Conservation (phyloP, 1,284 basidiomycete genomes). For the Testicularia cyperi region DNA sequence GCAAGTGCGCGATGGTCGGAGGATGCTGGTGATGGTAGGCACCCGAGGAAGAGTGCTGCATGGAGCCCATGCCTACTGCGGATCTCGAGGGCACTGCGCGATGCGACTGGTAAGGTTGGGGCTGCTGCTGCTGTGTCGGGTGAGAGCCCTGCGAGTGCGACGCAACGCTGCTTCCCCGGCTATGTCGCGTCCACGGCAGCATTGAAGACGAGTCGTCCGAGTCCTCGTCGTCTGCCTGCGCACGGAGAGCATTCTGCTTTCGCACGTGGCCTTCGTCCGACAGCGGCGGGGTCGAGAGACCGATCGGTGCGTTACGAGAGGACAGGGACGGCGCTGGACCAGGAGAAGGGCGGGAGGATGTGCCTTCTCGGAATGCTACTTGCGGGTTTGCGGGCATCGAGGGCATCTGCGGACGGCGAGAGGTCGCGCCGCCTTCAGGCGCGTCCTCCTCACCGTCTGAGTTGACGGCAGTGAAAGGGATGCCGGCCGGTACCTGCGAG, state of each 20-base stretch:
- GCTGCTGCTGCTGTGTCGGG: not conserved
- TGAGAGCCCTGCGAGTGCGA: conserved; percentile 7
- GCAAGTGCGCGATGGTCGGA: conserved; percentile 31
- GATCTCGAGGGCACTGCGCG: no score
- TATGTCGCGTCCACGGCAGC: conserved; percentile 50
- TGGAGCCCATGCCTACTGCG: no score
- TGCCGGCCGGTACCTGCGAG: conserved; percentile 43
- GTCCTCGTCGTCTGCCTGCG: conserved; percentile 31
- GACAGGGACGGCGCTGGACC: not conserved
- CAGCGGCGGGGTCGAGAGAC: conserved; percentile 47
- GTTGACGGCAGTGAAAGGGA: conserved; percentile 48
- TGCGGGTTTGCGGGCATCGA: not conserved
- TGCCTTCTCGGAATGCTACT: not conserved
- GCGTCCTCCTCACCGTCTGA: conserved; percentile 48
- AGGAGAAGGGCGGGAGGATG: not conserved
- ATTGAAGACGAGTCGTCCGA: conserved; percentile 49
- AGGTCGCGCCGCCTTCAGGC: conserved; percentile 4
- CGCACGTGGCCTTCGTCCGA: conserved; percentile 52
- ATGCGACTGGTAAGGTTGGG: no score
- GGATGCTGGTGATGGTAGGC: no score
- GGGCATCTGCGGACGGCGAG: conserved; percentile 7
- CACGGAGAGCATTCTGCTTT: conserved; percentile 8
- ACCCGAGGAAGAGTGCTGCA: no score
- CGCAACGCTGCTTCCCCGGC: conserved; percentile 21
- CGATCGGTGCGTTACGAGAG: conserved; percentile 17